These are phyloP conservation scores for Zygosaccharomyces bailii DNA, from an alignment of 805 yeast species.

Conservation along the genomic window DNA sequence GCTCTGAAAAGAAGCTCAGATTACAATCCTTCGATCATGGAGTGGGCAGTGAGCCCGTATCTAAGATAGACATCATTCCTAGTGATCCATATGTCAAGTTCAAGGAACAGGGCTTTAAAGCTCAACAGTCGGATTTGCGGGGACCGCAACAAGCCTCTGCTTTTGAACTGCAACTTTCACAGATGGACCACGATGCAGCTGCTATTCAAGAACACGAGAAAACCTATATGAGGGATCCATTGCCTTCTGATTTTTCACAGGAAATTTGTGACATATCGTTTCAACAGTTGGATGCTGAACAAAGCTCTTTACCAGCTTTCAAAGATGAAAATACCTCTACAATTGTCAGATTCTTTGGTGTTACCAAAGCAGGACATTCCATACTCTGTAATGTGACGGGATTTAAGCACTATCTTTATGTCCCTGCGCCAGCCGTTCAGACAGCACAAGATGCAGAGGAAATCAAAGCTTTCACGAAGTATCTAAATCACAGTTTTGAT, in stretches of 20 bases:
- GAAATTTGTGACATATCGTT: constrained; percentile 55
- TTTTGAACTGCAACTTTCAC: constrained; percentile 33
- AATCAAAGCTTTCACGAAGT: constrained; percentile 43
- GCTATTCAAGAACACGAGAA: constrained; percentile 24
- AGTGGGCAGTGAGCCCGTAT: constrained; percentile 36
- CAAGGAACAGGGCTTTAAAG: constrained; percentile 30
- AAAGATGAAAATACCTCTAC: constrained; percentile 41
- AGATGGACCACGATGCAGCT: constrained; percentile 33
- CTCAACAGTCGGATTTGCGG: constrained; percentile 27
- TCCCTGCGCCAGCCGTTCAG: constrained; percentile 73
- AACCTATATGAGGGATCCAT: constrained; percentile 56
- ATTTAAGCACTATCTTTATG: constrained; percentile 84
- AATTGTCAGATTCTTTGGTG: constrained; percentile 84
- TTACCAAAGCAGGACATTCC: constrained; percentile 82
- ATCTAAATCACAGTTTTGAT: constrained; percentile 46
- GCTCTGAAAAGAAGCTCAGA: constrained; percentile 26
- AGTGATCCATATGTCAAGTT: constrained; percentile 32
- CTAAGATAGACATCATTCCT: constrained; percentile 35
- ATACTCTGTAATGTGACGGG: constrained; percentile 88
- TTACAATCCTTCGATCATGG: constrained; percentile 32
- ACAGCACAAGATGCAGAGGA: constrained; percentile 36
- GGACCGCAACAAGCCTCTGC: constrained; percentile 24
- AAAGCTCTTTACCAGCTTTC: constrained; percentile 47
- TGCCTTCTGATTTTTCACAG: constrained; percentile 50
- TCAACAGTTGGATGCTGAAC: constrained; percentile 96